Percentiles rank a stretch among this genome's conserved stretches.
Conservation (phyloP, 164 flowering plant genomes). For the Houttuynia cordata region DNA sequence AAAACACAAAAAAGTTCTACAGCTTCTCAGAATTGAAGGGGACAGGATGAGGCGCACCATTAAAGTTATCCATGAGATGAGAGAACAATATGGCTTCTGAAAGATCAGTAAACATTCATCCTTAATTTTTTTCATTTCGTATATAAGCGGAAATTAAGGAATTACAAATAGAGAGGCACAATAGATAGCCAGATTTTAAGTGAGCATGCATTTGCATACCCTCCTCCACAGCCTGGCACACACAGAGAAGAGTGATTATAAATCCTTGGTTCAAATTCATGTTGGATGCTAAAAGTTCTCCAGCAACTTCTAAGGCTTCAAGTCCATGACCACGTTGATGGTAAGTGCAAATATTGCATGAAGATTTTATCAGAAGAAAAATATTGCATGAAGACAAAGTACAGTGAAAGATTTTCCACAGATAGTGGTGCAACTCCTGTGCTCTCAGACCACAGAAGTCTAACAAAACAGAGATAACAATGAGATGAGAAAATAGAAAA, state of each 20-base stretch:
- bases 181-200: slow-evolving; percentile 10
- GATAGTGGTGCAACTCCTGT: too few species aligned
- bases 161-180: slow-evolving; percentile 8
- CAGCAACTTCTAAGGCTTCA: slow-evolving; percentile 8
- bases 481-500: too few species aligned
- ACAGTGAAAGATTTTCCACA: slow-evolving; percentile 7
- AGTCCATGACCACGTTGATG: slow-evolving; percentile 4
- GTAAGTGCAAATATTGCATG: slow-evolving; percentile 4
- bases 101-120: slow-evolving; percentile 12
- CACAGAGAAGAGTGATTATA: slow-evolving; percentile 10
- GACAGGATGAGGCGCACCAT: slow-evolving; percentile 10
- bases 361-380: too few species aligned
- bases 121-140: slow-evolving; percentile 12
- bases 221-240: slow-evolving; percentile 9
- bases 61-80: slow-evolving; percentile 13
- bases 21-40: slow-evolving; percentile 4
- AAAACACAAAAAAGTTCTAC: neutral
- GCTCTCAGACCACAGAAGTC: too few species aligned
- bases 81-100: slow-evolving; percentile 6
- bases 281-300: slow-evolving; percentile 4
- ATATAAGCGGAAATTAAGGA: slow-evolving; percentile 15
- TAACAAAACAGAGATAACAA: too few species aligned
- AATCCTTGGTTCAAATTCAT: slow-evolving; percentile 8
- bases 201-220: slow-evolving; percentile 15
- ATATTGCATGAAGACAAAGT: too few species aligned